Base-by-base conservation (phyloP, 345 rosid genomes). In the Reutealis trisperma region DNA sequence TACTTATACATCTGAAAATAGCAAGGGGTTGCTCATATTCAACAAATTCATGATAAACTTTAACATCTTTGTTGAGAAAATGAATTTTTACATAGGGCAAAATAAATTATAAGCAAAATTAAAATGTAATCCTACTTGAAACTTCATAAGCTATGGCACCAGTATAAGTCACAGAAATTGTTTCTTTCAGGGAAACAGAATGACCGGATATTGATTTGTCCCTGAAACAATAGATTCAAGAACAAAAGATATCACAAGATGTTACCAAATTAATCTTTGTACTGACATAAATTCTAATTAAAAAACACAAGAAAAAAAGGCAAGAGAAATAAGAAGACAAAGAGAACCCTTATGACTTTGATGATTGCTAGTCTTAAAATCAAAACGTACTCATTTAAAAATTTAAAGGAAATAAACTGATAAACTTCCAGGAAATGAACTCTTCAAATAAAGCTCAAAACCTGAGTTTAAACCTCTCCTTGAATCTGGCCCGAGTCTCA, bases 81-180 rank as follows among this genome's bases (percentile, higher is more conserved):
- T 62, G 1, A 11, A 64, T 0, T 41, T 22, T 51, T 21, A 15
- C 4, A 19, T 19, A 15, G 58, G 37, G 18, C 22, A 72, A 60
- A 44, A 34, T 0, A 14, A 59, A 45, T 49, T 8, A 62, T 14
- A 49, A 47, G 61, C 13, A 15, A 30, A 49, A 70, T 49, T 34
- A 27, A 25, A 44, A 64, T 21, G 18, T 61, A 67, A 27, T 7
- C 81, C 51, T 85, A 96, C 98, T 98, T 70, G 99, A 84, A 76
- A 96, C 86, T 91, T 94, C 99, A 79, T 73, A 94, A 60, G 97
- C 98, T 34, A 87, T 89, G 64, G 94, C 95, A 27, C 97, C 83
- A n/a, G 82, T 83, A 24, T 97, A 92, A 67, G 80, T 88, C 30
- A 80, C 97, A 63, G 97, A 89, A 73, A 96, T 77, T 8, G 98